A percentile compares a stretch with the other conserved stretches of the same genome.
Conservation (phyloP, 2,329 filamentous ascomycete genomes). For the Dothideomycetidae sp. region DNA sequence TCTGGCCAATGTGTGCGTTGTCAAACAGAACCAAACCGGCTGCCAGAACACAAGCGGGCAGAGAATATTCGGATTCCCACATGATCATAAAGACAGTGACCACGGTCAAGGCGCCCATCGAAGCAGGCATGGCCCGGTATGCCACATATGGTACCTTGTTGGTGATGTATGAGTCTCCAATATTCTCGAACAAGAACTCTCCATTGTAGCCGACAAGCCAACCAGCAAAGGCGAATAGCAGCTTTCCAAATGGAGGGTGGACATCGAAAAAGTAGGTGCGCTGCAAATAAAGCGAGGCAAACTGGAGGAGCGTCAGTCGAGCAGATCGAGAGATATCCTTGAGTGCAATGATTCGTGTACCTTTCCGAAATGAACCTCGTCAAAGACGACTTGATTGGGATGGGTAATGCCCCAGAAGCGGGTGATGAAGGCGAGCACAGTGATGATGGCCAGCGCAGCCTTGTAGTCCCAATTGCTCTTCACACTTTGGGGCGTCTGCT, state of each 20-base stretch:
- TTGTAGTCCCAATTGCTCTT: conserved; percentile 66
- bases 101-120: conserved; percentile 83
- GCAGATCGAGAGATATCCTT: background rate
- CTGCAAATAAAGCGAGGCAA: conserved; percentile 66
- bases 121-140: conserved; percentile 82
- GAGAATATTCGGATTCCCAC: conserved; percentile 98
- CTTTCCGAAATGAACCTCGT: conserved; percentile 99
- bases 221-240: conserved; percentile 90
- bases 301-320: conserved; percentile 20
- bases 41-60: conserved; percentile 80
- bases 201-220: conserved; percentile 97
- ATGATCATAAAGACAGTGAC: conserved; percentile 93
- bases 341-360: conserved; percentile 35
- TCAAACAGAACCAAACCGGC: conserved; percentile 82
- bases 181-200: conserved; percentile 96
- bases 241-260: conserved; percentile 94
- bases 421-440: conserved; percentile 71
- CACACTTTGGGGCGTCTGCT: conserved; percentile 22
- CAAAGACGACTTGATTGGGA: conserved; percentile 93
- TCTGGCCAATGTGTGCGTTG: conserved; percentile 96
- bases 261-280: conserved; percentile 99
- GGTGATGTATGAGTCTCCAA: conserved; percentile 91
- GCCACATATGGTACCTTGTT: conserved; percentile 97
- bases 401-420: conserved; percentile 94
- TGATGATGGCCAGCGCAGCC: conserved; percentile 63